These are phyloP conservation scores for Kwoniella bestiolae DNA, from an alignment of 768 basidiomycete genomes.

Conservation along the genomic window DNA sequence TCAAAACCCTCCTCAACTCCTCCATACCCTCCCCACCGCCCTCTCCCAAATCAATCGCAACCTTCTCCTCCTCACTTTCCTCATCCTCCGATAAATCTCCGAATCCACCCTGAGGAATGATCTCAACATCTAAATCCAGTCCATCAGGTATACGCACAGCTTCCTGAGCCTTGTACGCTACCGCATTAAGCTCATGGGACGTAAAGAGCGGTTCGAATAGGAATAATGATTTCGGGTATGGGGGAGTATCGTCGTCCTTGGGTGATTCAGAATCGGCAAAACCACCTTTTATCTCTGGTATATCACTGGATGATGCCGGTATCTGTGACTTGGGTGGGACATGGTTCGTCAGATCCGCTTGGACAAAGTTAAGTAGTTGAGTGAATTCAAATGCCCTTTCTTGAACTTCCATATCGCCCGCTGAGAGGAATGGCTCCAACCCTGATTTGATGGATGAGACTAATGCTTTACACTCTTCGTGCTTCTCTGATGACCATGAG, in stretches of 20 bases:
- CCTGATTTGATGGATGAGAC: slow-evolving; percentile 69
- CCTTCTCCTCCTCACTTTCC: slow-evolving; percentile 39
- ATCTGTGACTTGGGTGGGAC: slow-evolving; percentile 19
- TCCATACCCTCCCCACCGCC: slow-evolving; percentile 53
- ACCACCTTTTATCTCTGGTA: slow-evolving; percentile 54
- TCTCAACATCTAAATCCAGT: slow-evolving; percentile 82
- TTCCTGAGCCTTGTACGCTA: slow-evolving; percentile 77
- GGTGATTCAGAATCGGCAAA: slow-evolving; percentile 42
- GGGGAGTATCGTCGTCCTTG: slow-evolving; percentile 59
- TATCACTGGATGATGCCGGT: slow-evolving; percentile 2
- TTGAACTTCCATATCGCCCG: slow-evolving; percentile 82
- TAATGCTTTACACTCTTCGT: slow-evolving; percentile 67
- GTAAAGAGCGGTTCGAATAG: slow-evolving; percentile 80
- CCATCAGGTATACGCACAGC: slow-evolving; percentile 81
- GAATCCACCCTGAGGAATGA: slow-evolving; percentile 64
- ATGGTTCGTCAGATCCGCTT: slow-evolving; percentile 46
- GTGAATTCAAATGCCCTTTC: slow-evolving; percentile 64
- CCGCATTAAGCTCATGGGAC: slow-evolving; percentile 80
- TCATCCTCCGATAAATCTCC: slow-evolving; percentile 24
- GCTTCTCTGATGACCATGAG: slow-evolving; percentile 74
- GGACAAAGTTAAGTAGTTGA: slow-evolving; percentile 46
- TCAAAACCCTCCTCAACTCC: slow-evolving; percentile 47
- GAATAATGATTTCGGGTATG: slow-evolving; percentile 86
- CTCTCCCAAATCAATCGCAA: slow-evolving; percentile 54
- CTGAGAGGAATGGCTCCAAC: slow-evolving; percentile 66